A percentile compares a stretch with the other conserved stretches of the same genome.
Conservation (phyloP, 805 yeast genomes). For the Maudiozyma pseudohumilis region DNA sequence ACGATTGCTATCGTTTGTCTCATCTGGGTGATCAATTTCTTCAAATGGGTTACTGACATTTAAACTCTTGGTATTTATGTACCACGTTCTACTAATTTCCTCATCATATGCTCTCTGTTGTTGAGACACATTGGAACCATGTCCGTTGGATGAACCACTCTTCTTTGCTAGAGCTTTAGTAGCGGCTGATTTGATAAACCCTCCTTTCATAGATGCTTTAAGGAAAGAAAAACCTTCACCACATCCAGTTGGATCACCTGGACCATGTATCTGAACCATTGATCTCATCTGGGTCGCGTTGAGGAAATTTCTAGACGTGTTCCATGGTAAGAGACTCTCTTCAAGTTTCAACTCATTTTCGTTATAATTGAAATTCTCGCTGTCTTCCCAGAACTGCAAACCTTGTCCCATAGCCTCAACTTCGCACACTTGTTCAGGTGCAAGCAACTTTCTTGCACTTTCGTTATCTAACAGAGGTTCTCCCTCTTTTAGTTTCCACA, state of each 20-base stretch:
- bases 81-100: slow-evolving; percentile 85
- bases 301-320: slow-evolving; percentile 79
- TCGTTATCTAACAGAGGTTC: slow-evolving; percentile 67
- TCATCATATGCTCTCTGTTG: slow-evolving; percentile 90
- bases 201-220: slow-evolving; percentile 91
- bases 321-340: slow-evolving; percentile 91
- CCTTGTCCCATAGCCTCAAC: slow-evolving; percentile 90
- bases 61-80: slow-evolving; percentile 61
- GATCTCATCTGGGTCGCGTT: slow-evolving; percentile 95
- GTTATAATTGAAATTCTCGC: slow-evolving; percentile 43
- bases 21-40: slow-evolving; percentile 30
- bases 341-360: slow-evolving; percentile 53
- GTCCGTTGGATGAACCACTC: slow-evolving; percentile 33
- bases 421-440: slow-evolving; percentile 84
- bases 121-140: slow-evolving; percentile 67
- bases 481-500: slow-evolving; percentile 73
- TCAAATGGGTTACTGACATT: slow-evolving; percentile 32
- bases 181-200: slow-evolving; percentile 41
- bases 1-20: slow-evolving; percentile 28
- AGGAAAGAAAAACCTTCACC: slow-evolving; percentile 84
- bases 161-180: neutral
- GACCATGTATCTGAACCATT: slow-evolving; percentile 89
- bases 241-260: slow-evolving; percentile 89
- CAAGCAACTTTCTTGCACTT: slow-evolving; percentile 67
- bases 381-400: slow-evolving; percentile 79